Conservation (phyloP, 495 filamentous ascomycete genomes). For the Neurospora tetrasperma region DNA sequence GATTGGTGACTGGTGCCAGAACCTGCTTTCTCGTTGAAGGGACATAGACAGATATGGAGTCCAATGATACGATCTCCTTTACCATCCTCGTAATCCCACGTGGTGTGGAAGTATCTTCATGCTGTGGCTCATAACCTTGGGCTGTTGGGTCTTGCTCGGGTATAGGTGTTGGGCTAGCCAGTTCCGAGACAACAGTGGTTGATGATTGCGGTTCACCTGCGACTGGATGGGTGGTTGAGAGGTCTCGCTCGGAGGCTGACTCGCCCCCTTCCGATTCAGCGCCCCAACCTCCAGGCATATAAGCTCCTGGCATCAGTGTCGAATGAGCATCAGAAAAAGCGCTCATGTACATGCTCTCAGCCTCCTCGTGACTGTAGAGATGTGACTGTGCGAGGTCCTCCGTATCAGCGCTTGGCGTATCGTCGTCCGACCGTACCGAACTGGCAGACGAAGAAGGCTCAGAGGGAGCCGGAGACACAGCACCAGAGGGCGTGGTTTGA, state of each 20-base stretch:
- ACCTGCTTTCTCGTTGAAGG: conserved; percentile 27
- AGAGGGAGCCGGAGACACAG: conserved; percentile 8
- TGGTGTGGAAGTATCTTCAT: conserved; percentile 33
- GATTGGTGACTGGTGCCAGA: conserved; percentile 18
- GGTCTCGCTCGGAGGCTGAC: neutral
- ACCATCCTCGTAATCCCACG: conserved; percentile 37
- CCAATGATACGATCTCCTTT: conserved; percentile 37
- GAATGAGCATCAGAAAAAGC: conserved; percentile 36
- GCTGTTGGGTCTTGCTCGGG: neutral
- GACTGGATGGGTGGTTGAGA: neutral
- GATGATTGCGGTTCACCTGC: neutral
- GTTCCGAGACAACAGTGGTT: neutral
- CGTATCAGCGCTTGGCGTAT: neutral
- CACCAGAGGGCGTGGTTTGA: conserved; percentile 5
- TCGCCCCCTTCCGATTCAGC: conserved; percentile 12
- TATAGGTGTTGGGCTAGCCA: neutral
- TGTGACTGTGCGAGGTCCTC: conserved; percentile 61
- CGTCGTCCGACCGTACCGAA: conserved; percentile 6
- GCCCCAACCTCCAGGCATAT: conserved; percentile 54
- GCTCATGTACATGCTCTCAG: conserved; percentile 90
- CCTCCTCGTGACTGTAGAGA: conserved; percentile 82
- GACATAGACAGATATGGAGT: conserved; percentile 32
- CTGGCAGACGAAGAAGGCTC: conserved; percentile 18
- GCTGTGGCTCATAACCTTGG: conserved; percentile 6
- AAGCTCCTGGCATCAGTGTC: neutral